phyloP scores from a whole-genome alignment of 1,284 basidiomycete genomes.

The Microbotryomycetes sp. region DNA sequence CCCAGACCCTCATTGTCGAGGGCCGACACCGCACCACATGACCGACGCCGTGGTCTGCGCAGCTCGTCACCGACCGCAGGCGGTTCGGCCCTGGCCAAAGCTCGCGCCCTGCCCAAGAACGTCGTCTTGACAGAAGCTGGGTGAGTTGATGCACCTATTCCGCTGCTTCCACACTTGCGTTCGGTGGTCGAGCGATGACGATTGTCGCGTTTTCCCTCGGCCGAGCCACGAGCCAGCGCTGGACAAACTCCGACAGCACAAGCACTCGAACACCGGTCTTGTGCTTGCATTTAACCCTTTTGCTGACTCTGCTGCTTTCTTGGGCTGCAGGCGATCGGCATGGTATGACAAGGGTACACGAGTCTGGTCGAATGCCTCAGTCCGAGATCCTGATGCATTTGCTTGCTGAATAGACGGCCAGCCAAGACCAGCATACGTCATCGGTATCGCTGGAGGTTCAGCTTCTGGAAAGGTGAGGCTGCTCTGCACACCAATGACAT shows the following conservation, averaged over 20 bases:
- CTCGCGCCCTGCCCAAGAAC: constrained; percentile 13
- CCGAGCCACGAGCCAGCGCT: too few relatives aligned
- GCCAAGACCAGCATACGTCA: constrained; percentile 73
- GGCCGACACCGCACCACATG: neutral
- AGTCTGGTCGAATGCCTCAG: neutral
- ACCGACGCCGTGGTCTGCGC: neutral
- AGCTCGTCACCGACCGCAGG: neutral
- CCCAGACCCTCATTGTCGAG: neutral
- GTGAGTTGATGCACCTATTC: neutral
- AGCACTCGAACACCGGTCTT: too few relatives aligned
- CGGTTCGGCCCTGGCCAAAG: neutral
- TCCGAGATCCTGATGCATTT: neutral
- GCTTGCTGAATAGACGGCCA: constrained; percentile 49
- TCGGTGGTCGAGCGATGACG: too few relatives aligned
- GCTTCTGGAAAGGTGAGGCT: constrained; percentile 80
- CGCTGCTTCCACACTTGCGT: neutral
- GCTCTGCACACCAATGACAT: neutral
- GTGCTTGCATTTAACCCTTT: too few relatives aligned
- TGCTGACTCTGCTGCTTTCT: neutral
- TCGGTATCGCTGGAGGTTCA: constrained; percentile 88
- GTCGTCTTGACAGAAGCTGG: constrained; percentile 19
- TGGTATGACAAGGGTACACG: constrained; percentile 22
- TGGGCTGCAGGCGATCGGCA: constrained; percentile 12
- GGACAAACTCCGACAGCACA: too few relatives aligned
- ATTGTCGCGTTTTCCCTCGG: too few relatives aligned